Conservation (phyloP, 306 rosid genomes). For the Glycyrrhiza uralensis region DNA sequence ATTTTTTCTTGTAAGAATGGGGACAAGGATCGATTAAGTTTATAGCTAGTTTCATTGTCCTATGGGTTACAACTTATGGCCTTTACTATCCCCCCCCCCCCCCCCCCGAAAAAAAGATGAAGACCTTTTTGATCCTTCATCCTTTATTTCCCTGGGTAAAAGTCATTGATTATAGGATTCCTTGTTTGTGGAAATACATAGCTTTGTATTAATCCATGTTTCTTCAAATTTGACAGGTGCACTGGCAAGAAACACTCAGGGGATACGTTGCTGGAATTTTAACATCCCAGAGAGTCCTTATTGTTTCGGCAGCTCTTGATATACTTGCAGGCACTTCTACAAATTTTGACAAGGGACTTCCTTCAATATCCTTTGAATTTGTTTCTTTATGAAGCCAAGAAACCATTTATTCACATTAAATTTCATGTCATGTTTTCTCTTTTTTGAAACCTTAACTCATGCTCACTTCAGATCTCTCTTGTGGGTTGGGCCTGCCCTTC, state of each 20-base stretch:
- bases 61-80: neutral
- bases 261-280: conserved; percentile 87
- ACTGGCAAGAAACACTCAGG: conserved; percentile 95
- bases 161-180: conserved; percentile 6
- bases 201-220: neutral
- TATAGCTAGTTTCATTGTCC: neutral
- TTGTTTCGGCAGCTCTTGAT: conserved; percentile 79
- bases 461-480: conserved; percentile 82
- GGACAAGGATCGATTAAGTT: neutral
- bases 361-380: conserved; percentile 78
- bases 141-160: neutral
- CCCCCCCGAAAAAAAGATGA: neutral
- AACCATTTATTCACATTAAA: neutral
- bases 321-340: conserved; percentile 70
- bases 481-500: conserved; percentile 98
- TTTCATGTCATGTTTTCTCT: conserved; percentile 20
- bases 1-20: too few relatives aligned
- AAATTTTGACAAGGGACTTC: conserved; percentile 81
- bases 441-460: conserved; percentile 60
- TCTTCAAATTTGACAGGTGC: conserved; percentile 59
- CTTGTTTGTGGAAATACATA: conserved; percentile 11
- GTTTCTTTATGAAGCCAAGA: neutral
- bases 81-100: neutral
- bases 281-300: conserved; percentile 80
- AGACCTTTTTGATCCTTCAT: neutral